These are phyloP conservation scores for Umbilicus rupestris DNA, from an alignment of 164 flowering plant species.

Conservation along the genomic window DNA sequence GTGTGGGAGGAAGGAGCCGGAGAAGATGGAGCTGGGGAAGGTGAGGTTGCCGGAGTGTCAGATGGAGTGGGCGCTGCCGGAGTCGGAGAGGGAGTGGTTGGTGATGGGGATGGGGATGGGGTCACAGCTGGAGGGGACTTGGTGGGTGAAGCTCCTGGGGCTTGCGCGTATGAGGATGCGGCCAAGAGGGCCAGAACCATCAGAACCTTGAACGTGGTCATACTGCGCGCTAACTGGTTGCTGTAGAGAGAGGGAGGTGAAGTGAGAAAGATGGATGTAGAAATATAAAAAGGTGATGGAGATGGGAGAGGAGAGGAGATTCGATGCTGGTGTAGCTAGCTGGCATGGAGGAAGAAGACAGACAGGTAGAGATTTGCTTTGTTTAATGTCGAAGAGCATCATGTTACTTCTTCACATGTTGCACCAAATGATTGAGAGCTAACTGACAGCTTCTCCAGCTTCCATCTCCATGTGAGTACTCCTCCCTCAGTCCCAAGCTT, in stretches of 20 bases:
- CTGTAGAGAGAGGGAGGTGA: background rate
- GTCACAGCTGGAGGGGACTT: background rate
- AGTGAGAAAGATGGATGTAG: background rate
- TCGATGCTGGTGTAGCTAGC: constrained; percentile 3
- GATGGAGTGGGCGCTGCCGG: constrained; percentile 6
- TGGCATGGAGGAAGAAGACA: constrained; percentile 3
- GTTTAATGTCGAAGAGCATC: background rate
- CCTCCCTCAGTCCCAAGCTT: too few species aligned
- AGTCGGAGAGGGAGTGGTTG: constrained; percentile 5
- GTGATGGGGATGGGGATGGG: background rate
- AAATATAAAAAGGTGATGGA: constrained; percentile 3
- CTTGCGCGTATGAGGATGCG: constrained; percentile 3
- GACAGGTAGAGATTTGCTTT: background rate
- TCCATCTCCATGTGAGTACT: background rate
- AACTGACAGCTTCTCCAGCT: constrained; percentile 3
- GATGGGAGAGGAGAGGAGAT: background rate
- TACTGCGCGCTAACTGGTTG: background rate
- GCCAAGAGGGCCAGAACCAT: background rate
- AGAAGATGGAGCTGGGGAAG: constrained; percentile 4
- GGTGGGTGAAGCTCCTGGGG: background rate
- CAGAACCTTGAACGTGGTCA: background rate
- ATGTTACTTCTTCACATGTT: background rate
- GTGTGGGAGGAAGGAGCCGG: background rate
- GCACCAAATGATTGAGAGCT: constrained; percentile 5
- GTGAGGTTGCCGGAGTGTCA: background rate